Conservation (phyloP, 495 filamentous ascomycete species). For the Durotheca rogersii region DNA sequence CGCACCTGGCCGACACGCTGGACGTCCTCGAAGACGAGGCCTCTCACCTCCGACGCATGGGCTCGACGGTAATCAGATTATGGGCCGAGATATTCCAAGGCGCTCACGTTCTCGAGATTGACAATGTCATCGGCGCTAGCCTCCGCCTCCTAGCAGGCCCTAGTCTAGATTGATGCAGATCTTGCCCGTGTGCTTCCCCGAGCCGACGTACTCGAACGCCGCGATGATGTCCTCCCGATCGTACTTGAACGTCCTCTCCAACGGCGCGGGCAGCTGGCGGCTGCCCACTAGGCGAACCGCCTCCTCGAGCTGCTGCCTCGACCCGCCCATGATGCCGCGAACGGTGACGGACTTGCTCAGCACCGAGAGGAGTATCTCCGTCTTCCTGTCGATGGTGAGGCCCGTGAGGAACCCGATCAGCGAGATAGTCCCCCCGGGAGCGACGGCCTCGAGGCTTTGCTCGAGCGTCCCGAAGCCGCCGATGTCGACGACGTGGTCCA, state of each 20-base stretch:
- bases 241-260: conserved; percentile 36
- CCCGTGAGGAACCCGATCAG: conserved; percentile 59
- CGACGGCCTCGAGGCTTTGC: conserved; percentile 58
- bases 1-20: conserved; percentile 8
- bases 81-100: conserved; percentile 16
- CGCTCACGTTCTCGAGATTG: conserved; percentile 18
- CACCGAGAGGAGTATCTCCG: background rate
- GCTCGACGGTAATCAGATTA: conserved; percentile 3
- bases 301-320: conserved; percentile 29
- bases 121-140: conserved; percentile 9
- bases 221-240: conserved; percentile 24
- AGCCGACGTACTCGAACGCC: conserved; percentile 28
- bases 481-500: conserved; percentile 38
- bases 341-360: background rate
- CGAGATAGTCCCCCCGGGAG: conserved; percentile 57
- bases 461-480: conserved; percentile 55
- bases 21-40: conserved; percentile 16
- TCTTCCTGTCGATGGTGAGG: conserved; percentile 6
- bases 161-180: conserved; percentile 33
- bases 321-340: conserved; percentile 11
- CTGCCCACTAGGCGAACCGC: conserved; percentile 14
- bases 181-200: conserved; percentile 34
- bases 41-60: conserved; percentile 9
- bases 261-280: conserved; percentile 4
- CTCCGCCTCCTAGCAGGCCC: conserved; percentile 11